Percentiles rank a stretch among this genome's conserved stretches.
Conservation (phyloP, 1,139 yeast genomes). For the Arxiozyma bovina region DNA sequence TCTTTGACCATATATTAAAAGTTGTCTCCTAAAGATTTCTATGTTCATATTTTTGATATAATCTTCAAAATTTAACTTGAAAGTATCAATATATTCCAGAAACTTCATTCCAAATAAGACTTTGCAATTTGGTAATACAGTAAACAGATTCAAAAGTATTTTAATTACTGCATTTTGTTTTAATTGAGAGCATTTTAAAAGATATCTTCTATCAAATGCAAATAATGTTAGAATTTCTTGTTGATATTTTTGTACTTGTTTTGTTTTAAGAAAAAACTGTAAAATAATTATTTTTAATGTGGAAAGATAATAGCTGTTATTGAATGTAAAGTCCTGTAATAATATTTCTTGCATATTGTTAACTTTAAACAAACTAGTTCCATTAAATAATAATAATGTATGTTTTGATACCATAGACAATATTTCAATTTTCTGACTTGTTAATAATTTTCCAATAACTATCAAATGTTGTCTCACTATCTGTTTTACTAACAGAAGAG, state of each 20-base stretch:
- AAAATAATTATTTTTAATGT: constrained; percentile 25
- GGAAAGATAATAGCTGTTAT: constrained; percentile 21
- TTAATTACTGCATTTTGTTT: constrained; percentile 22
- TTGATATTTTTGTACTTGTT: constrained; percentile 9
- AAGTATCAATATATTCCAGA: constrained; percentile 24
- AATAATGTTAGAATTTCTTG: constrained; percentile 17
- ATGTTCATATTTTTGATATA: constrained; percentile 22
- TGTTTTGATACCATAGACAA: constrained; percentile 12
- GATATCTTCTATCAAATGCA: constrained; percentile 23
- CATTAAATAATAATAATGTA: constrained; percentile 20
- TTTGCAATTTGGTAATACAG: constrained; percentile 17
- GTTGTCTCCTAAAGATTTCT: constrained; percentile 16
- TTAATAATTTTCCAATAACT: constrained; percentile 21
- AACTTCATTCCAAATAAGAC: constrained; percentile 27
- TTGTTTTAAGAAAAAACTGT: constrained; percentile 22
- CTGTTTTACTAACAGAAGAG: constrained; percentile 10
- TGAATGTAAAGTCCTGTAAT: constrained; percentile 19
- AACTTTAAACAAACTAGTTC: constrained; percentile 15
- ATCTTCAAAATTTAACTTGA: constrained; percentile 15
- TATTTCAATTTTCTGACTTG: constrained; percentile 6
- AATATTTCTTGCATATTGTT: constrained; percentile 18
- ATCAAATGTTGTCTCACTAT: constrained; percentile 21
- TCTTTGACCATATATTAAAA: constrained; percentile 6
- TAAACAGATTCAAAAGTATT: constrained; percentile 24
- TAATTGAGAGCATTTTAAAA: constrained; percentile 15